Evolutionary conservation across 257 asterid genomes (phyloP).

Genomic region (Anisodus acutangulus): DNA sequence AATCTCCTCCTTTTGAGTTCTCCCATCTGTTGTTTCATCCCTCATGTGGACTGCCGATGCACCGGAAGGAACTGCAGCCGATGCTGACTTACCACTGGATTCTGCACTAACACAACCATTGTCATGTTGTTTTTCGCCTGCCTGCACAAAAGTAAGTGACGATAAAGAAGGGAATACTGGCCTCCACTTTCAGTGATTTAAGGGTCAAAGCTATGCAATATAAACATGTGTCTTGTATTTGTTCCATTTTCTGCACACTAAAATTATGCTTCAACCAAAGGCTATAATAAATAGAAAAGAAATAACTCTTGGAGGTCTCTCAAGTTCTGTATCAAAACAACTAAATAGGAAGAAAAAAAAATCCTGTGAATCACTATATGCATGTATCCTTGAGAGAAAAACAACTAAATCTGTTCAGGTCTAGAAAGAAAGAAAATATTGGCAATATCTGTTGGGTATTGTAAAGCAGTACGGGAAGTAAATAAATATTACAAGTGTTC

Average conservation of each 20-base stretch:
- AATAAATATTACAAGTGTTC: too few species aligned
- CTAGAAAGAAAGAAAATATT: not conserved
- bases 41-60: constrained; percentile 21
- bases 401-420: not conserved
- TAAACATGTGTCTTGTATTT: not conserved
- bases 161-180: not conserved
- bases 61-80: constrained; percentile 32
- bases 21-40: constrained; percentile 39
- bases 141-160: constrained; percentile 45
- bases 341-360: not conserved
- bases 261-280: constrained; percentile 10
- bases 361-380: not conserved
- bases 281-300: not conserved
- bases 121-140: constrained; percentile 42
- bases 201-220: constrained; percentile 10
- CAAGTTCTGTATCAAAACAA: not conserved
- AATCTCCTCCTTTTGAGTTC: constrained; percentile 40
- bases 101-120: constrained; percentile 46
- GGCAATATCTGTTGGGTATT: too few species aligned
- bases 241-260: constrained; percentile 1
- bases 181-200: not conserved
- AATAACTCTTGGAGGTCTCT: not conserved
- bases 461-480: too few species aligned
- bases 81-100: constrained; percentile 39
- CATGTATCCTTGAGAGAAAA: not conserved